Percentiles rank a stretch among this genome's conserved stretches.
Conservation (phyloP, 495 filamentous ascomycete genomes). For the Daldinia bambusicola region DNA sequence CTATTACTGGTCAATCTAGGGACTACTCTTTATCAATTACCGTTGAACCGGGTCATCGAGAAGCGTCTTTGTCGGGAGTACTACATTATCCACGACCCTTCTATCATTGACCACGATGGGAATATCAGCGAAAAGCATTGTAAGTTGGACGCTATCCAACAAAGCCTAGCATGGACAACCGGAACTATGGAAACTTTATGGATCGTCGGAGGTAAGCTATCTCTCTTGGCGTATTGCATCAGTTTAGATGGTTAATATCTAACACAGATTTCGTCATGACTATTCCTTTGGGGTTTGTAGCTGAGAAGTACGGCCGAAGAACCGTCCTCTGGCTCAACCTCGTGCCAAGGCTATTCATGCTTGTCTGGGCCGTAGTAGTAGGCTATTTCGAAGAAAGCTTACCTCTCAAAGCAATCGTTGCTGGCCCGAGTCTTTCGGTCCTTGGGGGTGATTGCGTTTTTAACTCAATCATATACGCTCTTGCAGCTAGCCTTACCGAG, state of each 20-base stretch:
- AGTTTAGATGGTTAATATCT: conserved; percentile 21
- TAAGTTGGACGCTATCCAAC: conserved; percentile 58
- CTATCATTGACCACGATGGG: conserved; percentile 48
- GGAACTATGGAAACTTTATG: conserved; percentile 57
- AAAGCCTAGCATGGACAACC: conserved; percentile 56
- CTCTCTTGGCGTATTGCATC: background rate
- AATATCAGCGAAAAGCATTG: conserved; percentile 57
- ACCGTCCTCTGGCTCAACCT: conserved; percentile 55
- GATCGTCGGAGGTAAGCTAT: conserved; percentile 57
- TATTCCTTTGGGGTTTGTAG: conserved; percentile 55
- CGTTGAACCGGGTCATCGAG: conserved; percentile 60
- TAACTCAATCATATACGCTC: conserved; percentile 57
- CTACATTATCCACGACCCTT: conserved; percentile 53
- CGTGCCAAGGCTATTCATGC: conserved; percentile 52
- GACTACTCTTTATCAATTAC: conserved; percentile 57
- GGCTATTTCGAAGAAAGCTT: conserved; percentile 54
- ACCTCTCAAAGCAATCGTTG: conserved; percentile 51
- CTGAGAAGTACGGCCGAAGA: conserved; percentile 52
- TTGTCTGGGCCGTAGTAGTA: conserved; percentile 54
- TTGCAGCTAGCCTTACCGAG: conserved; percentile 54
- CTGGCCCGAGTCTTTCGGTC: conserved; percentile 51
- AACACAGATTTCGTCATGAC: conserved; percentile 57
- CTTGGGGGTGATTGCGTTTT: conserved; percentile 60
- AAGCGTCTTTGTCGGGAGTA: conserved; percentile 58
- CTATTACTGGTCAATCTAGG: conserved; percentile 58